phyloP scores from a whole-genome alignment of 2,329 filamentous ascomycete genomes.

The Cercospora berteroae region DNA sequence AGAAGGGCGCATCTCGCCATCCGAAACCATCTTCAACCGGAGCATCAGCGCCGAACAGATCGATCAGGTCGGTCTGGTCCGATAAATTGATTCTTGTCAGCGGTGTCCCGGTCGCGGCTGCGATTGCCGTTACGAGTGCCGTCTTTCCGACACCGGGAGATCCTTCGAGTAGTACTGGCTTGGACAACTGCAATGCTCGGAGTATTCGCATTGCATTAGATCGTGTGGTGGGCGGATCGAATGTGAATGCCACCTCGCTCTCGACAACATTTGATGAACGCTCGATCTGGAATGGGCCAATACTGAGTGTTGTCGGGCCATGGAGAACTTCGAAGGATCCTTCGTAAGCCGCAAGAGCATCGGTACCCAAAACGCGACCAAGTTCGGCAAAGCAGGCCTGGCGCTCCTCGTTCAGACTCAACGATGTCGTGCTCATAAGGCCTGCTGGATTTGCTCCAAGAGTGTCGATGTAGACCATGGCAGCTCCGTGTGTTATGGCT shows the following conservation, averaged over 20 bases:
- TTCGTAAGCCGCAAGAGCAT: slow-evolving; percentile 66
- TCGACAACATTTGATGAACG: slow-evolving; percentile 4
- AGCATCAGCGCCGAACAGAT: slow-evolving; percentile 94
- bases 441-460: slow-evolving; percentile 93
- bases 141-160: slow-evolving; percentile 99
- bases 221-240: slow-evolving; percentile 85
- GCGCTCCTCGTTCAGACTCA: slow-evolving; percentile 69
- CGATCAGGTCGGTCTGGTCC: slow-evolving; percentile 96
- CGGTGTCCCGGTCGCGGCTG: slow-evolving; percentile 73
- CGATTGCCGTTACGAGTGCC: slow-evolving; percentile 81
- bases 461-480: slow-evolving; percentile 93
- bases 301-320: slow-evolving; percentile 55
- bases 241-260: slow-evolving; percentile 64
- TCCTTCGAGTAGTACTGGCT: slow-evolving; percentile 91
- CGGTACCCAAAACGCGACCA: slow-evolving; percentile 60
- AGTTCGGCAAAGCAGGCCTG: slow-evolving; percentile 71
- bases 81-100: slow-evolving; percentile 95
- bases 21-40: slow-evolving; percentile 94
- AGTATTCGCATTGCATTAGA: slow-evolving; percentile 88
- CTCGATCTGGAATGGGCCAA: slow-evolving; percentile 72
- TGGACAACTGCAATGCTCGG: slow-evolving; percentile 80
- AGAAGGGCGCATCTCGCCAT: slow-evolving; percentile 92
- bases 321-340: slow-evolving; percentile 59
- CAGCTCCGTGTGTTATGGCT: slow-evolving; percentile 75
- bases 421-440: slow-evolving; percentile 69